phyloP scores from a whole-genome alignment of 2,329 filamentous ascomycete species.

The Colletotrichum lentis region DNA sequence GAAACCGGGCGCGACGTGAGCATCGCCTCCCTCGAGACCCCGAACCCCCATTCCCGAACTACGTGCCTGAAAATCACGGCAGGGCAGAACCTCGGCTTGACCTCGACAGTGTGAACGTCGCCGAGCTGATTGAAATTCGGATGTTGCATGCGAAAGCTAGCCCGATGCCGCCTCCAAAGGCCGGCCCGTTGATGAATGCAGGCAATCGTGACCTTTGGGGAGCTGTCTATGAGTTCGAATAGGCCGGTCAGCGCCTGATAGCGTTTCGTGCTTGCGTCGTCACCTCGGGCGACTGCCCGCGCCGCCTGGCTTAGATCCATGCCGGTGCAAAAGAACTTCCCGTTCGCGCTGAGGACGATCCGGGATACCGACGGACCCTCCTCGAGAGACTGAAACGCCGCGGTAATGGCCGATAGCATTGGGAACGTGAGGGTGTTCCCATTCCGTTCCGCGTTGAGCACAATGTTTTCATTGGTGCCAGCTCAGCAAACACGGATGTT shows the following conservation, averaged over 20 bases:
- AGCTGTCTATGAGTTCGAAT: slow-evolving; percentile 46
- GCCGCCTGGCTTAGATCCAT: slow-evolving; percentile 47
- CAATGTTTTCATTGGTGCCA: too few species aligned
- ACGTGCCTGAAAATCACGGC: slow-evolving; percentile 53
- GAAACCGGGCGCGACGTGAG: slow-evolving; percentile 46
- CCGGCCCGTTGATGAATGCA: slow-evolving; percentile 52
- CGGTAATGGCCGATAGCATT: too few species aligned
- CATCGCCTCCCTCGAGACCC: slow-evolving; percentile 50
- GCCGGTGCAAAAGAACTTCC: slow-evolving; percentile 53
- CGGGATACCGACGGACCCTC: slow-evolving; percentile 45
- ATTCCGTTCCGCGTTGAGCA: too few species aligned
- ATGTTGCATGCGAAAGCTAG: slow-evolving; percentile 55
- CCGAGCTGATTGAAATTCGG: slow-evolving; percentile 40
- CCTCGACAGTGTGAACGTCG: slow-evolving; percentile 50
- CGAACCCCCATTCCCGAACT: slow-evolving; percentile 49
- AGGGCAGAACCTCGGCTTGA: slow-evolving; percentile 50
- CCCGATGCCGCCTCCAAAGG: slow-evolving; percentile 55
- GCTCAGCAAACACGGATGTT: too few species aligned
- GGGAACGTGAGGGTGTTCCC: too few species aligned
- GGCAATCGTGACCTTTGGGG: slow-evolving; percentile 53
- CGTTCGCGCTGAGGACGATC: slow-evolving; percentile 48
- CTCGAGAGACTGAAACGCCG: too few species aligned
- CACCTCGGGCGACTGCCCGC: slow-evolving; percentile 15
- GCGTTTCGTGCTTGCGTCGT: neutral
- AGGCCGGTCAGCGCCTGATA: neutral